phyloP scores from a whole-genome alignment of 805 yeast species.

The Tetrapisispora taiwanensis region DNA sequence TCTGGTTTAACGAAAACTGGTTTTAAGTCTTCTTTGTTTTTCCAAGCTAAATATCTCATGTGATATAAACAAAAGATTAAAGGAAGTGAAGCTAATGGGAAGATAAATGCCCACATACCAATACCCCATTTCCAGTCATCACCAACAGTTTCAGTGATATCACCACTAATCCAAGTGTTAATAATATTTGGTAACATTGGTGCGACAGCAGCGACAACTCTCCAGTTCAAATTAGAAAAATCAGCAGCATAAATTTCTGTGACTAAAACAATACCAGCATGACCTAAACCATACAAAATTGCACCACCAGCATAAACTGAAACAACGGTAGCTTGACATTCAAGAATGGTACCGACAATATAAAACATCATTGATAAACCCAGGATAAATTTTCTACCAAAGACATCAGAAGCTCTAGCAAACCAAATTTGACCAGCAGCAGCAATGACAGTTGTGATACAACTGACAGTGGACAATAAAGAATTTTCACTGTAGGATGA shows the following conservation, averaged over 20 bases:
- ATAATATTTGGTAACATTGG: constrained; percentile 61
- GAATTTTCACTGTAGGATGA: constrained; percentile 42
- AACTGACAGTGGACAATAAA: constrained; percentile 40
- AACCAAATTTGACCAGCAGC: constrained; percentile 50
- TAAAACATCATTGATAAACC: constrained; percentile 38
- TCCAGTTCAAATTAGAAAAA: constrained; percentile 53
- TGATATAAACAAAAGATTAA: constrained; percentile 36
- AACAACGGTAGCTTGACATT: constrained; percentile 42
- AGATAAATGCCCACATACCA: constrained; percentile 51
- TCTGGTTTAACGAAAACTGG: constrained; percentile 15
- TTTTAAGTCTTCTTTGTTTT: constrained; percentile 31
- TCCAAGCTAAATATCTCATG: constrained; percentile 38
- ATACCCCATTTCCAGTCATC: constrained; percentile 42
- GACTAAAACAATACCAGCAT: constrained; percentile 46
- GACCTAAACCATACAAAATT: constrained; percentile 38
- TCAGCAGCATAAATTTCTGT: constrained; percentile 51
- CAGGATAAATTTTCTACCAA: constrained; percentile 43
- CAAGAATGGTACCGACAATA: constrained; percentile 44
- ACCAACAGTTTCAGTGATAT: constrained; percentile 33
- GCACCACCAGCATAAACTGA: constrained; percentile 47
- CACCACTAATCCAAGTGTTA: constrained; percentile 62
- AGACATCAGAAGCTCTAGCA: constrained; percentile 47
- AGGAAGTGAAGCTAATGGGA: constrained; percentile 44
- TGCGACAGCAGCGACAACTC: constrained; percentile 47
- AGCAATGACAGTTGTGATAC: constrained; percentile 43